Evolutionary conservation across 306 rosid species (phyloP), one percentile per base, ranked within the genome.

Genomic region (Lagenaria siceraria): DNA sequence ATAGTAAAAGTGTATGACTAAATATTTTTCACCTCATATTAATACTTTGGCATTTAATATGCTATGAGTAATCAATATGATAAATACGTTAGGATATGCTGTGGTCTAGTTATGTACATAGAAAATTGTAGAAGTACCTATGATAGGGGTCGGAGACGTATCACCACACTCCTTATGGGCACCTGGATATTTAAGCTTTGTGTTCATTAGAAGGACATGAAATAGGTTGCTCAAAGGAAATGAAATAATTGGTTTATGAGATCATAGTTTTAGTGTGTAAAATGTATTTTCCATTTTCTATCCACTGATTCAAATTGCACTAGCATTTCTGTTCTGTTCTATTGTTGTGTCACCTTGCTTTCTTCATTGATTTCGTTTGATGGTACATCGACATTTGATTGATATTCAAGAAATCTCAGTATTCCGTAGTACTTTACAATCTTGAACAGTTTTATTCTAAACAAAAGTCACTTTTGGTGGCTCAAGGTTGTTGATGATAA

Each of bases 401-500:
- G 18, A 8, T 72, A 31, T 49, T 71, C 17, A 15, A 72, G 59
- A 72, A 72, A 15, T 72, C 8, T 55, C 13, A 10, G 29, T 29
- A 25, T 72, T 72, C 59, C 13, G 10, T 72, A n/a, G 55, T 72
- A 25, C 40, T 29, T 77, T 46, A 51, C 40, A 42, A 35, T 46
- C 33, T 49, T 33, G 49, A 24, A 17, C 69, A 18, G 25, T 64
- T 9, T 24, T 83, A 46, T n/a, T 75, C 79, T 73, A 54, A 77
- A 56, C 77, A 68, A 79, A 77, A 25, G 77, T 79, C 59, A 66
- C 74, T 81, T 71, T 78, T 86, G 79, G 80, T 78, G 83, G 69
- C 59, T 70, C 75, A 78, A 91, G 98, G 90, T 81, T 58, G 89
- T 75, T 80, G 87, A 87, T 81, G 90, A 90, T 81, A 14, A 86